phyloP scores from a whole-genome alignment of 768 basidiomycete genomes.

The Dioszegia crocea region DNA sequence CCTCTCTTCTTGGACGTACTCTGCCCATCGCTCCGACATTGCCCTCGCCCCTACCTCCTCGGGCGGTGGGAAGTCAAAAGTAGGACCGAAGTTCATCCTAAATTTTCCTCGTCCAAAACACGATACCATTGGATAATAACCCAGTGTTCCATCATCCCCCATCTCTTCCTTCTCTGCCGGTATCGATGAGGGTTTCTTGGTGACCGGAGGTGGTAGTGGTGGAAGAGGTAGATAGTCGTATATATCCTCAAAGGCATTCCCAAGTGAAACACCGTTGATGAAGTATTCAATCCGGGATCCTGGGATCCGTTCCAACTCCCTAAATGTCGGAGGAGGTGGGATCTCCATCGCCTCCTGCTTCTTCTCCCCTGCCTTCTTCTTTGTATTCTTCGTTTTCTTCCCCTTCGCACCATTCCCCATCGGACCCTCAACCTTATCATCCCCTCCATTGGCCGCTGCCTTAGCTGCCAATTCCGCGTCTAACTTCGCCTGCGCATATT shows the following conservation, averaged over 20 bases:
- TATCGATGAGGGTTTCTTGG: background rate
- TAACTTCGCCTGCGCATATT: constrained; percentile 38
- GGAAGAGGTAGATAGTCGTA: constrained; percentile 85
- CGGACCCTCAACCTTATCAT: constrained; percentile 55
- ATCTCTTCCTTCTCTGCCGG: constrained; percentile 59
- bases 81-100: constrained; percentile 79
- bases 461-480: constrained; percentile 17
- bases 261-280: constrained; percentile 80
- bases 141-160: constrained; percentile 89
- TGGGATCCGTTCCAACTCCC: constrained; percentile 65
- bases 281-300: constrained; percentile 82
- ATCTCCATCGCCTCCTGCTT: background rate
- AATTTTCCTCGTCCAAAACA: constrained; percentile 86
- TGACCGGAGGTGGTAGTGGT: constrained; percentile 58
- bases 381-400: constrained; percentile 16
- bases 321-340: constrained; percentile 48
- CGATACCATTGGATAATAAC: constrained; percentile 93
- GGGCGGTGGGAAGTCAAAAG: constrained; percentile 52
- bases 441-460: constrained; percentile 12
- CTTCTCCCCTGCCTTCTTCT: constrained; percentile 21
- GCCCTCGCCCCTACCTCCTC: constrained; percentile 56
- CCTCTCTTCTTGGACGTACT: constrained; percentile 81
- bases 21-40: constrained; percentile 73
- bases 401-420: constrained; percentile 13
- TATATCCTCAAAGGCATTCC: constrained; percentile 76